These are phyloP conservation scores for Phytophthora colocasiae DNA, from an alignment of 352 stramenopile genomes.

Conservation along the genomic window DNA sequence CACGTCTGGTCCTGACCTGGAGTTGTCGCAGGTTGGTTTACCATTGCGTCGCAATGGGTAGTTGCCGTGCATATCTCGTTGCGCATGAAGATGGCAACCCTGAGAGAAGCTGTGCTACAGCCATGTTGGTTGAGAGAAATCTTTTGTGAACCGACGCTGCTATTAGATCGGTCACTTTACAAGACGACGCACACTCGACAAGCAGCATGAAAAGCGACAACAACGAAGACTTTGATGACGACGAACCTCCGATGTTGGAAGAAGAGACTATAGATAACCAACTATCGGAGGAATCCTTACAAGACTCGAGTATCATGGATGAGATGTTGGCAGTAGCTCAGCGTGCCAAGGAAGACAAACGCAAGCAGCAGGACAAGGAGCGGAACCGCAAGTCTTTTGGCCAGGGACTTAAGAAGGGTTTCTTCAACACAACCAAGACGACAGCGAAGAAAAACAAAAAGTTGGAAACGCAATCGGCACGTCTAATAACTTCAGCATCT, in stretches of 20 bases:
- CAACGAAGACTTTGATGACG: conserved; percentile 36
- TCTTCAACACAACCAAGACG: conserved; percentile 52
- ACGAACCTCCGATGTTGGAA: conserved; percentile 61
- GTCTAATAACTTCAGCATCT: neutral
- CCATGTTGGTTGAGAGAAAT: conserved; percentile 6
- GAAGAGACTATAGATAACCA: conserved; percentile 44
- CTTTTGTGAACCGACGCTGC: conserved; percentile 18
- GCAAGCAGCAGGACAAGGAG: conserved; percentile 50
- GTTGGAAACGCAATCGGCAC: conserved; percentile 25
- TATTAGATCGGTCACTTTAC: conserved; percentile 17
- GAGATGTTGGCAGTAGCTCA: conserved; percentile 73
- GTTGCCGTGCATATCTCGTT: too few relatives aligned
- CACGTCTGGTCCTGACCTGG: neutral
- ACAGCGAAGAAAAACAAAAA: conserved; percentile 14
- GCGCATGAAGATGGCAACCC: too few relatives aligned
- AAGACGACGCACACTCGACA: conserved; percentile 8
- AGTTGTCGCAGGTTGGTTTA: conserved; percentile 4
- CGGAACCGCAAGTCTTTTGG: conserved; percentile 62
- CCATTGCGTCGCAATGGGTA: too few relatives aligned
- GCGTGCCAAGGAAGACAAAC: conserved; percentile 60
- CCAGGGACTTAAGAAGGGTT: conserved; percentile 74
- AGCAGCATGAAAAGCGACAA: conserved; percentile 18
- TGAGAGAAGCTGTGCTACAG: neutral
- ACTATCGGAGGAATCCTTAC: conserved; percentile 2
- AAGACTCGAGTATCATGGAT: conserved; percentile 64